Evolutionary conservation across 345 rosid species (phyloP), one percentile per base, ranked within the genome.

Genomic region (Eucalyptus pauciflora): DNA sequence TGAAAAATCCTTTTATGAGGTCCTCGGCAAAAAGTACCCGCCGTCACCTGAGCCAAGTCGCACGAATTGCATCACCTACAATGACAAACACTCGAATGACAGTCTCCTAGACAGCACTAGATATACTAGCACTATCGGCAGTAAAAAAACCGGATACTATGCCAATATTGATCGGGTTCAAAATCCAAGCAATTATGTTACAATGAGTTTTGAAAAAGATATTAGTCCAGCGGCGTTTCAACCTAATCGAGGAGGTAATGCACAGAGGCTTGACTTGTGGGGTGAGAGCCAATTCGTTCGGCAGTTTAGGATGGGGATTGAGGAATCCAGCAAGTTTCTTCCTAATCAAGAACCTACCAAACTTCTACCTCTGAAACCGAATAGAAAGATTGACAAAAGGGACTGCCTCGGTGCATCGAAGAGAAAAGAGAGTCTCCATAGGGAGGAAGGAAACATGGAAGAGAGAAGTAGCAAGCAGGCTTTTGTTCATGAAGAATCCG

Each of bases 1-100:
- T 22, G 96, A 97, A 91, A 95, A 93, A 81, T 94, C 96, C 56
- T 92, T 96, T 9, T 95, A 94, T 41, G 96, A 95, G 31, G 95
- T 93, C 83, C 91, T 96, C 13, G 96, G 96, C 56, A 93, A 96
- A 92, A 91, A 92, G 33, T 89, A 93, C 92, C 94, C 95, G 86
- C 93, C 94, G 81, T 90, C 94, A 50, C 90, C 91, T 8, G 92
- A 92, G 51, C 10, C 25, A 18, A 88, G 85, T 45, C 50, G 20
- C 12, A 18, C 49, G 22, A 48, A 25, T 37, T 33, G n/a, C 89
- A 69, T 51, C 64, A 24, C 48, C 51, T 46, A 50, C 71, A 88
- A 76, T 50, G 33, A 12, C 15, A 33, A 41, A 54, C 60, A 22
- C 60, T 54, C 25, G 11, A 54, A 54, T 41, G 88, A 88, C 5